Evolutionary conservation across 352 stramenopile genomes (phyloP), one percentile per base, ranked within the genome.

Genomic region (Phytopythium vexans): DNA sequence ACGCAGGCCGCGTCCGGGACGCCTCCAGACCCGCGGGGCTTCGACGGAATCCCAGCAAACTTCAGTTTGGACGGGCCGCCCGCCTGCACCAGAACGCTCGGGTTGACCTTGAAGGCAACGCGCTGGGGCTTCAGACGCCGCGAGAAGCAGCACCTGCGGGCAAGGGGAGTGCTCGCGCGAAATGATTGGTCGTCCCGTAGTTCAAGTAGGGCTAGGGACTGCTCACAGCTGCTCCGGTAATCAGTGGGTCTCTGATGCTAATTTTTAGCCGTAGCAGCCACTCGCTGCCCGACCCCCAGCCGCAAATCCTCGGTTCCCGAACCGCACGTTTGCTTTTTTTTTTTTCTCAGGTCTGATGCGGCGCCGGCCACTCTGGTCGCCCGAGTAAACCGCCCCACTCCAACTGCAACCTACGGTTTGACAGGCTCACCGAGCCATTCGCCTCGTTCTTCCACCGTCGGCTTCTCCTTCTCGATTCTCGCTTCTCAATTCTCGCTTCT

Each of bases 181-280:
- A 12, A 12, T 7, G 21, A 47, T 6, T 16, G 34, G 16, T 47
- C 16, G 41, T 27, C 16, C 15, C 41, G 41, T 31, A 50, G 38
- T 39, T 50, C 44, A 50, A 50, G 10, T 50, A 50, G 44, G 44
- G 31, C 12, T 50, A 8, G 44, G 44, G 21, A 27, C 21, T 27
- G 21, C 21, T 27, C 21, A 27, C 21, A 27, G 21, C 21, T 27
- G 21, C 21, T 27, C 21, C 21, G 21, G 21, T 27, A 27, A 27
- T 27, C 21, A 27, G 21, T 27, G 21, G 21, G 21, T 27, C 21
- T 27, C 21, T 27, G 21, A 27, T 9, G 41, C 41, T 47, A 47
- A 47, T 14, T 33, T 7, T 4, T 33, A 47, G 41, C 41, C 4
- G n/a, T 1, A n/a, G 12, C 41, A 21, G 41, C 41, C 12, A 33